Evolutionary conservation across 2,329 filamentous ascomycete genomes (phyloP).

Genomic region (Dothideomycetidae sp.): DNA sequence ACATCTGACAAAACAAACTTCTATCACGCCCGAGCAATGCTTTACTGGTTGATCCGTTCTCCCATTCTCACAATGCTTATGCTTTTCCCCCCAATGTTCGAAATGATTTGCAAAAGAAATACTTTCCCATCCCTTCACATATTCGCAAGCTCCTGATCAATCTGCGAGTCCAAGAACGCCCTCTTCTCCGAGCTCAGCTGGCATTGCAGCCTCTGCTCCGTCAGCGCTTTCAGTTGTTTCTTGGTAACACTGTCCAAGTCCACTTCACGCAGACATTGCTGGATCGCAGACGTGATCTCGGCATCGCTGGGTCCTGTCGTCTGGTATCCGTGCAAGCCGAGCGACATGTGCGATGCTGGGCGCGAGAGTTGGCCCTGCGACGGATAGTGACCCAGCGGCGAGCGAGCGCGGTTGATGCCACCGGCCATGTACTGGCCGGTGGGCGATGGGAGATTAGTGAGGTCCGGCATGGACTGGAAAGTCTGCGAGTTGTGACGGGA

Average conservation of each 20-base stretch:
- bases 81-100: too few species aligned
- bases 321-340: slow-evolving; percentile 42
- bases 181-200: slow-evolving; percentile 75
- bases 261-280: slow-evolving; percentile 68
- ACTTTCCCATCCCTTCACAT: slow-evolving; percentile 51
- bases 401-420: slow-evolving; percentile 14
- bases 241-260: slow-evolving; percentile 96
- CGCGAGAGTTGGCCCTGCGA: slow-evolving; percentile 4
- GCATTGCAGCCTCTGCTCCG: slow-evolving; percentile 85
- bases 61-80: too few species aligned
- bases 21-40: too few species aligned
- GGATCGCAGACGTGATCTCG: slow-evolving; percentile 72
- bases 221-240: slow-evolving; percentile 75
- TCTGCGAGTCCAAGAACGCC: slow-evolving; percentile 80
- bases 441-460: slow-evolving; percentile 26
- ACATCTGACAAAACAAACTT: too few species aligned
- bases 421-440: slow-evolving; percentile 16
- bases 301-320: slow-evolving; percentile 59
- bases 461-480: slow-evolving; percentile 17
- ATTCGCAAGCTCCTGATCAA: slow-evolving; percentile 83
- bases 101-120: too few species aligned
- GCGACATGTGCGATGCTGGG: slow-evolving; percentile 8
- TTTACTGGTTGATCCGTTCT: too few species aligned
- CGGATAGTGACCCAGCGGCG: slow-evolving; percentile 8
- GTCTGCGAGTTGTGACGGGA: slow-evolving; percentile 28